Evolutionary conservation across 2,329 filamentous ascomycete genomes (phyloP).

Genomic region (Fusarium buxicola): DNA sequence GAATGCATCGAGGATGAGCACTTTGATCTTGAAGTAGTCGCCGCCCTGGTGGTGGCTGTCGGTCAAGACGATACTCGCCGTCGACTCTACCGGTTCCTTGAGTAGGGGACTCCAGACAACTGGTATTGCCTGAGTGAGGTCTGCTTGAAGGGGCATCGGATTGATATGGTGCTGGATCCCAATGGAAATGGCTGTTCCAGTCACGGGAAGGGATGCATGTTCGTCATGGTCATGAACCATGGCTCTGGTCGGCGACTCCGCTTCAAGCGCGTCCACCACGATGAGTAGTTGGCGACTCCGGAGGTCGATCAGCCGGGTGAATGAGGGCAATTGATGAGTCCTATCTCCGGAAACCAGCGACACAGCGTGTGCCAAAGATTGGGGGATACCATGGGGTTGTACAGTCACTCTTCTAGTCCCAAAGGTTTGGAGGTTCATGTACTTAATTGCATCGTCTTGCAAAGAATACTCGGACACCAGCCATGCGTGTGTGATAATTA

Average conservation of each 20-base stretch:
- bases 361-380: too few species aligned
- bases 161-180: not conserved
- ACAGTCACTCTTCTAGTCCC: too few species aligned
- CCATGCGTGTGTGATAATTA: too few species aligned
- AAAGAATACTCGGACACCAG: too few species aligned
- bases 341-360: not conserved
- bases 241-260: not conserved
- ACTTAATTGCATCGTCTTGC: too few species aligned
- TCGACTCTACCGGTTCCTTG: not conserved
- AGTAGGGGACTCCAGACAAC: not conserved
- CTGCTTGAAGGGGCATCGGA: not conserved
- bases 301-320: too few species aligned
- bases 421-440: too few species aligned
- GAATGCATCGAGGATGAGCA: not conserved
- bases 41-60: not conserved
- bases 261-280: not conserved
- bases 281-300: not conserved
- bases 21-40: not conserved
- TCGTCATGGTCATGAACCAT: not conserved
- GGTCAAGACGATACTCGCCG: not conserved
- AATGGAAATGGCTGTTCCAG: not conserved
- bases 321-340: not conserved
- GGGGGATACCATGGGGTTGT: too few species aligned
- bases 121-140: not conserved
- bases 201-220: not conserved